Evolutionary conservation across 805 yeast genomes (phyloP).

Genomic region (Ogataea sp.): DNA sequence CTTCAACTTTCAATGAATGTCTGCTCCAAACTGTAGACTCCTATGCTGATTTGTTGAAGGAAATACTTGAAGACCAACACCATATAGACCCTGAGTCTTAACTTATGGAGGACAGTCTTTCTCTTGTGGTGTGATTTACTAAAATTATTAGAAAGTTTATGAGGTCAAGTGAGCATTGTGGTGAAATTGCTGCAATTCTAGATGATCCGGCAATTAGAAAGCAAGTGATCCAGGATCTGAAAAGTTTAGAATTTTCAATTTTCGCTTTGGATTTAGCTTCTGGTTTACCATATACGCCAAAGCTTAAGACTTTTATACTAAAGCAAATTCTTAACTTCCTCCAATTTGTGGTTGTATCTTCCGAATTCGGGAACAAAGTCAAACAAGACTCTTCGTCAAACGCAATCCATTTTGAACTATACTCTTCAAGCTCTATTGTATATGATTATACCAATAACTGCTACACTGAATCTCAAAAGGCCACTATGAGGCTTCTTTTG

Average conservation of each 20-base stretch:
- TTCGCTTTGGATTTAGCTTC: too few relatives aligned
- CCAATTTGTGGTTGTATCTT: background rate
- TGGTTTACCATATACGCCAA: too few relatives aligned
- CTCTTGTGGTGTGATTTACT: background rate
- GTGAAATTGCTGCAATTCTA: background rate
- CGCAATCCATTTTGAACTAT: too few relatives aligned
- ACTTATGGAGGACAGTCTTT: too few relatives aligned
- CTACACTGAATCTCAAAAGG: background rate
- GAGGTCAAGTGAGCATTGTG: constrained; percentile 1
- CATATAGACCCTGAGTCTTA: too few relatives aligned
- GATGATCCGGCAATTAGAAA: background rate
- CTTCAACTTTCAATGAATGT: background rate
- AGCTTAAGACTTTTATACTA: too few relatives aligned
- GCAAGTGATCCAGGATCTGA: constrained; percentile 1
- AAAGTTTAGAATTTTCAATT: background rate
- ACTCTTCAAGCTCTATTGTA: background rate
- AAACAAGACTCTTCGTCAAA: too few relatives aligned
- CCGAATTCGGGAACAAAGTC: too few relatives aligned
- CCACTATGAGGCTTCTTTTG: background rate
- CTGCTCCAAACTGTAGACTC: background rate
- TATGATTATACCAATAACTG: background rate
- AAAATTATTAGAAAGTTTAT: background rate
- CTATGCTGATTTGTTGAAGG: background rate
- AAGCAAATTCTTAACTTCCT: too few relatives aligned
- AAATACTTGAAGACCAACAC: too few relatives aligned